phyloP scores from a whole-genome alignment of 306 rosid genomes.

The Vigna hirtella region DNA sequence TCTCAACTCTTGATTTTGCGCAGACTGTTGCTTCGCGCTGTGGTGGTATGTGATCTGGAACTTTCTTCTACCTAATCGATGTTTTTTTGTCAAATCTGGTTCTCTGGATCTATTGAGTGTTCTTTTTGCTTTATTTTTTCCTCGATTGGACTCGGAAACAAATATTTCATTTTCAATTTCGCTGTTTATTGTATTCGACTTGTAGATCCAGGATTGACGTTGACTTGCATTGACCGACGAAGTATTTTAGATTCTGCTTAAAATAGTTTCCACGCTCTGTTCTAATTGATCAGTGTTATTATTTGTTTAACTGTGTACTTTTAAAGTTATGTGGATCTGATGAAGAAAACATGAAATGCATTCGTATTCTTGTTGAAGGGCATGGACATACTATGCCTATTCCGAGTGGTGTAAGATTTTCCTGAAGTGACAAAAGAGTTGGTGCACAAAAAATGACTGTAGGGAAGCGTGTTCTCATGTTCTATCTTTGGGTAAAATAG shows the following conservation, averaged over 20 bases:
- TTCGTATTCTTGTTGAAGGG: background rate
- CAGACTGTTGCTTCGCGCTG: slow-evolving; percentile 85
- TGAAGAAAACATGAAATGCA: background rate
- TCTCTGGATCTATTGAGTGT: slow-evolving; percentile 21
- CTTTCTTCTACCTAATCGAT: background rate
- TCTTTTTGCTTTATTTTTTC: background rate
- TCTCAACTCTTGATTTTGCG: slow-evolving; percentile 32
- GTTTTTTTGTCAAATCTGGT: background rate
- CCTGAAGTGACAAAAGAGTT: background rate
- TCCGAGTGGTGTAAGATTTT: background rate
- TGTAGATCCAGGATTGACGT: slow-evolving; percentile 30
- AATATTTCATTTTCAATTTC: background rate
- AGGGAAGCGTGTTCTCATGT: background rate
- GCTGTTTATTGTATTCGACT: background rate
- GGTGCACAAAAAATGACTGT: background rate
- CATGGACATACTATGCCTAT: background rate
- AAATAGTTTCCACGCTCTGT: background rate
- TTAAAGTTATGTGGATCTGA: background rate
- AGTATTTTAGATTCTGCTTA: background rate
- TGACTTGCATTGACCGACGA: slow-evolving; percentile 46
- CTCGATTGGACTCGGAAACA: background rate
- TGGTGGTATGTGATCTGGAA: slow-evolving; percentile 67
- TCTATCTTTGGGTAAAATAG: background rate
- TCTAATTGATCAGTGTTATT: background rate
- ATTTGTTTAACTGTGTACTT: background rate